Evolutionary conservation across 176 grass and related monocot species (phyloP).

Genomic region (Ampelocalamus luodianensis): DNA sequence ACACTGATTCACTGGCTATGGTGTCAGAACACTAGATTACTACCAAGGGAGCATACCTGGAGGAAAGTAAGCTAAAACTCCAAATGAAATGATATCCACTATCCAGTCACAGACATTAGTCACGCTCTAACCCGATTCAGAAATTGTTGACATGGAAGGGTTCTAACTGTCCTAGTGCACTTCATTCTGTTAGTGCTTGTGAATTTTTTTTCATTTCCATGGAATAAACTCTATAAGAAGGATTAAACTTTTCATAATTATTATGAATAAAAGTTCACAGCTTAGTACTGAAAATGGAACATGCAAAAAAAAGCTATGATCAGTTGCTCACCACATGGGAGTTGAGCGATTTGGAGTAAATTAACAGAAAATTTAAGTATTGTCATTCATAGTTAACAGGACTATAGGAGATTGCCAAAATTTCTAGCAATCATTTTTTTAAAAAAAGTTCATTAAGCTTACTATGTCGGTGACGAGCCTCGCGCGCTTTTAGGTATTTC

Average conservation of each 20-base stretch:
- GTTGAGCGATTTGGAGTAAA: not conserved
- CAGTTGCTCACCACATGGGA: not conserved
- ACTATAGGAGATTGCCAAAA: not conserved
- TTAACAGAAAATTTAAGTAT: not conserved
- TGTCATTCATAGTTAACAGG: not conserved
- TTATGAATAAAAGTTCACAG: not conserved
- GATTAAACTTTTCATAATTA: not conserved
- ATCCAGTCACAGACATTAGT: not conserved
- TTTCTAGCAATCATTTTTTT: not conserved
- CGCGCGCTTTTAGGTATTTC: constrained; percentile 92
- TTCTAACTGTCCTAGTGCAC: not conserved
- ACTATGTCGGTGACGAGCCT: constrained; percentile 92
- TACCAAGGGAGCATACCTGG: not conserved
- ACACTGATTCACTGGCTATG: not conserved
- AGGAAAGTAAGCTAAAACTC: not conserved
- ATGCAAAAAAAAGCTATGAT: not conserved
- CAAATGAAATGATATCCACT: not conserved
- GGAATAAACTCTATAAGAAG: not conserved
- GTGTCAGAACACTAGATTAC: not conserved
- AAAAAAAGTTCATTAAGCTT: constrained; percentile 51
- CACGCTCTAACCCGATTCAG: not conserved
- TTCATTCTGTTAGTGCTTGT: not conserved
- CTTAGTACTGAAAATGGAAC: not conserved
- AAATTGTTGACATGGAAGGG: not conserved
- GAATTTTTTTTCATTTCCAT: not conserved